phyloP scores from a whole-genome alignment of 75 land plant species.

The Cryptomeria japonica region DNA sequence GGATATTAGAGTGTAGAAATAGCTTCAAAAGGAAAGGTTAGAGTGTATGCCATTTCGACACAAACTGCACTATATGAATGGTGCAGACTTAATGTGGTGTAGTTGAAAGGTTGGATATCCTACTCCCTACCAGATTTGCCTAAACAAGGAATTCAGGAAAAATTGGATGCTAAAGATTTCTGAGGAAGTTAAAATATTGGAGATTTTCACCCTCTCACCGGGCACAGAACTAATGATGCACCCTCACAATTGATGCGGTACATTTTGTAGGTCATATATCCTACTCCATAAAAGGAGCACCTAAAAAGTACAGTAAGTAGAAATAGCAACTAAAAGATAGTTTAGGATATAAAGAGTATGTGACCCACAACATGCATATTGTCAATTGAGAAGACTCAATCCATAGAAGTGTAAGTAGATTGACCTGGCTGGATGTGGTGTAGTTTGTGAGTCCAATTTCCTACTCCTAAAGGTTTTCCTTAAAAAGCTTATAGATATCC shows the following conservation, averaged over 20 bases:
- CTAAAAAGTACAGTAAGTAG: not conserved
- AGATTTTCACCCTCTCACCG: not conserved
- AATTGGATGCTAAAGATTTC: not conserved
- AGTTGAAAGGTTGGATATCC: not conserved
- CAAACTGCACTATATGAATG: not conserved
- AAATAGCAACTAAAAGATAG: too few relatives aligned
- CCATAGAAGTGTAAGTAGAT: too few relatives aligned
- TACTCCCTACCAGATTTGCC: not conserved
- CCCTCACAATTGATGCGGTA: not conserved
- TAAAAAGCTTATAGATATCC: too few relatives aligned
- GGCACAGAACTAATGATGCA: too few relatives aligned
- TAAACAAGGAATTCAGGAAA: not conserved
- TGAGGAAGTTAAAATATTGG: not conserved
- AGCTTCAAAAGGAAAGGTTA: not conserved
- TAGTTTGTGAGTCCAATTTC: too few relatives aligned
- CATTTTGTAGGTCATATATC: not conserved
- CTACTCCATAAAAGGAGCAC: not conserved
- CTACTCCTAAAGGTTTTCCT: too few relatives aligned
- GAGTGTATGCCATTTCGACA: not conserved
- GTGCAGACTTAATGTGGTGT: not conserved
- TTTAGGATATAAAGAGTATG: too few relatives aligned
- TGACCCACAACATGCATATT: too few relatives aligned
- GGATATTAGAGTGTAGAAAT: not conserved
- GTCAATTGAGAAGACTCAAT: too few relatives aligned
- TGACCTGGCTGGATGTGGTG: too few relatives aligned